phyloP scores from a whole-genome alignment of 2,329 filamentous ascomycete genomes.

The Eutypa lata region DNA sequence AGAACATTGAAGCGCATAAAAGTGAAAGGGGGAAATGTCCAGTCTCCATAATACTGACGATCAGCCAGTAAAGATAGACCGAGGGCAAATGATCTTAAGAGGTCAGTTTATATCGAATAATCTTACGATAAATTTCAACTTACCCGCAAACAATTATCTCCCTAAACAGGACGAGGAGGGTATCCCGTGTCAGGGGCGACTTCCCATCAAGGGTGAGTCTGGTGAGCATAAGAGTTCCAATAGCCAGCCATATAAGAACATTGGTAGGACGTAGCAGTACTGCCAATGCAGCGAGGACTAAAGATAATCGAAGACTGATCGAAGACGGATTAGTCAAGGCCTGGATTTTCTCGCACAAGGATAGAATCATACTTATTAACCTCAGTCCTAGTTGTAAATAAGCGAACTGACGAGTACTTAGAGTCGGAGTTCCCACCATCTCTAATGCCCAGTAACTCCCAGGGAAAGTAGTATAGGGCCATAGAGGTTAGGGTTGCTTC shows the following conservation, averaged over 20 bases:
- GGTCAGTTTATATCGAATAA: conserved; percentile 5
- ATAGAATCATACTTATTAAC: conserved; percentile 26
- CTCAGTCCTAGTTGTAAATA: conserved; percentile 25
- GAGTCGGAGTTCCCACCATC: conserved; percentile 38
- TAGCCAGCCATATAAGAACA: conserved; percentile 73
- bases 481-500: conserved; percentile 83
- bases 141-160: conserved; percentile 63
- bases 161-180: conserved; percentile 52
- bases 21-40: conserved; percentile 84
- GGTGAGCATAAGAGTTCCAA: conserved; percentile 54
- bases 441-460: conserved; percentile 59
- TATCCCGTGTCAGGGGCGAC: conserved; percentile 40
- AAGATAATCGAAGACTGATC: conserved; percentile 56
- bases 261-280: conserved; percentile 90
- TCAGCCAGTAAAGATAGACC: conserved; percentile 66
- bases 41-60: conserved; percentile 74
- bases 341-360: conserved; percentile 11
- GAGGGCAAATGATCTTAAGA: conserved; percentile 49
- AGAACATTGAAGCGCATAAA: conserved; percentile 90
- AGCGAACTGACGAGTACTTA: conserved; percentile 24
- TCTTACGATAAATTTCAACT: conserved; percentile 16
- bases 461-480: conserved; percentile 83
- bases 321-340: conserved; percentile 7
- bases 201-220: conserved; percentile 36
- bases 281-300: conserved; percentile 75